Evolutionary conservation across 2,329 filamentous ascomycete genomes (phyloP).

Genomic region (Hymenoscyphus occultus): DNA sequence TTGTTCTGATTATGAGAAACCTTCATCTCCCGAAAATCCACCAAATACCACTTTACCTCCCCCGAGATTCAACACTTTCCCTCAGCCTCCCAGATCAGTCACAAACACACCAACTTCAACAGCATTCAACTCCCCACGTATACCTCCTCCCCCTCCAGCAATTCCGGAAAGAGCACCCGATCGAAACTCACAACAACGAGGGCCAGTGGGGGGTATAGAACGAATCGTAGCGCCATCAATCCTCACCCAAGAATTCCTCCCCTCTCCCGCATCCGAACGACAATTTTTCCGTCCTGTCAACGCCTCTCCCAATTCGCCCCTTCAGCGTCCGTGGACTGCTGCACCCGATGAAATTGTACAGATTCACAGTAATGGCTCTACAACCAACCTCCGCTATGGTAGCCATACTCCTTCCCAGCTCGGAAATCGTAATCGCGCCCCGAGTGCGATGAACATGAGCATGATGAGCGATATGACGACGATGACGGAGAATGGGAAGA

Average conservation of each 20-base stretch:
- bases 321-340: constrained; percentile 45
- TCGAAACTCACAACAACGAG: not conserved
- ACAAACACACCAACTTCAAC: constrained; percentile 8
- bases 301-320: constrained; percentile 60
- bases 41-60: constrained; percentile 5
- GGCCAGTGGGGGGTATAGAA: not conserved
- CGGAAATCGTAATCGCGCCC: constrained; percentile 30
- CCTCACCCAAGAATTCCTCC: constrained; percentile 22
- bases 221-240: constrained; percentile 14
- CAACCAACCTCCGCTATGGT: constrained; percentile 44
- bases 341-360: constrained; percentile 29
- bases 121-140: constrained; percentile 11
- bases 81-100: constrained; percentile 8
- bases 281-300: constrained; percentile 61
- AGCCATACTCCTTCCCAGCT: constrained; percentile 24
- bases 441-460: constrained; percentile 42
- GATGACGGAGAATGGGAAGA: constrained; percentile 39
- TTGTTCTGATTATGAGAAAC: constrained; percentile 35
- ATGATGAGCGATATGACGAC: constrained; percentile 52
- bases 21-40: constrained; percentile 19
- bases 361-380: constrained; percentile 41
- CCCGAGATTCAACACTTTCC: constrained; percentile 8
- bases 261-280: constrained; percentile 46
- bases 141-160: constrained; percentile 8
- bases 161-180: not conserved